Base-by-base conservation (phyloP, 805 yeast genomes). In the Cyberlindnera subsufficiens region DNA sequence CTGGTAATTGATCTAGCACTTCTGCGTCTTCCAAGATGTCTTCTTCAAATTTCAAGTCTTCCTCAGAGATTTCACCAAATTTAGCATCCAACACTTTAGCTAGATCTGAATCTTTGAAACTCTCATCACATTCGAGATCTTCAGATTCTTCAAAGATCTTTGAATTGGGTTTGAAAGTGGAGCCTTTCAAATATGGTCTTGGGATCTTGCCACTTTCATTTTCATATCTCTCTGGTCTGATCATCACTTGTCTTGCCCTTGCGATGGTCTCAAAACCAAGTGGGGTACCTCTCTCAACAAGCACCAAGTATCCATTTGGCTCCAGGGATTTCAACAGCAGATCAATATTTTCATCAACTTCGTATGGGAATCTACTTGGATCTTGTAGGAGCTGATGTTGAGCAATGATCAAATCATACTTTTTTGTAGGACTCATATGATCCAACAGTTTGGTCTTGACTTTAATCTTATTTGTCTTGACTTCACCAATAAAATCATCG, bases 271-370 rank as follows among this genome's bases (percentile, higher is more conserved):
- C 99, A 58, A 87, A 87, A 0, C 98, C 98, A 29, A 80, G 57
- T 0, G 97, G 87, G 43, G 84, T 86, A 3, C 99, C 99, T 49
- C 96, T 71, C 64, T 93, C 98, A 3, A 90, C 65, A 2, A 93
- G 59, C 1, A 89, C 81, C 11, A 91, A 63, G 45, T 81, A 80
- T 0, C 98, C 99, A 10, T 78, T 77, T 0, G 96, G 96, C 14
- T 77, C 74, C 37, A 90, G 64, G 15, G 85, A 64, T 15, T 71
- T 67, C 19, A 89, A 66, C 30, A 84, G 67, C 45, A 71, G 69
- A 47, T 81, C 78, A 9, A 87, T 54, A 40, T 74, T 80, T 18
- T 71, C 69, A 60, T 89, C 97, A 5, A 87, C 81, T 49, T 86
- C 83, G 16, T 71, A 68, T 0, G 95, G 93, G 53, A 83, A 86